Percentiles rank a stretch among this genome's conserved stretches.
Conservation (phyloP, 2,329 filamentous ascomycete genomes). For the Penicillium polonicum region DNA sequence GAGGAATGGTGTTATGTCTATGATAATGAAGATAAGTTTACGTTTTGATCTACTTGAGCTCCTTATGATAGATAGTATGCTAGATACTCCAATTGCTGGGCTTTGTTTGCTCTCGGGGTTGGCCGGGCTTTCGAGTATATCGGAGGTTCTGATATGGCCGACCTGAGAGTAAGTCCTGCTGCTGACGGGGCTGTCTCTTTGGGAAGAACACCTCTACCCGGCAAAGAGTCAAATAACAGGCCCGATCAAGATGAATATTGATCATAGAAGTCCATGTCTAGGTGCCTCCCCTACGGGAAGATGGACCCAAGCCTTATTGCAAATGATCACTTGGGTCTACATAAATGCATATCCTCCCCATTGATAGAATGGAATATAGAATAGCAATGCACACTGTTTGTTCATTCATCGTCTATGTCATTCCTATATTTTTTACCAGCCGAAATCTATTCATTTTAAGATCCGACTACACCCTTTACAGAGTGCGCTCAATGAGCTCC, state of each 20-base stretch:
- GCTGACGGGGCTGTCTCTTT: not conserved
- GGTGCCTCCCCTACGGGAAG: not conserved
- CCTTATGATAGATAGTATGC: not conserved
- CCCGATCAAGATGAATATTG: not conserved
- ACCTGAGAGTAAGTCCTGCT: not conserved
- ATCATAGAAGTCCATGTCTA: not conserved
- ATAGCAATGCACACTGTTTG: constrained; percentile 7
- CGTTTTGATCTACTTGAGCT: not conserved
- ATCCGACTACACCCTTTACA: constrained; percentile 29
- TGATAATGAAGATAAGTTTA: constrained; percentile 28
- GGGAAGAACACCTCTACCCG: not conserved
- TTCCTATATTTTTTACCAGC: constrained; percentile 6
- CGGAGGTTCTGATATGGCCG: not conserved
- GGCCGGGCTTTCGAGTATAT: not conserved
- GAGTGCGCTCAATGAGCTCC: constrained; percentile 66
- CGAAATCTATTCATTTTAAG: not conserved
- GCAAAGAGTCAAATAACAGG: not conserved
- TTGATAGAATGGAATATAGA: not conserved
- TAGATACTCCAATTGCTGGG: not conserved
- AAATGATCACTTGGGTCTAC: not conserved
- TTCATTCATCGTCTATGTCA: constrained; percentile 15
- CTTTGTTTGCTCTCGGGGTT: not conserved
- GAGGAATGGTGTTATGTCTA: constrained; percentile 25
- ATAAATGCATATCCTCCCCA: not conserved
- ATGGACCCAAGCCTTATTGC: not conserved